These are phyloP conservation scores for Scheffersomyces quercinus DNA, from an alignment of 1,139 yeast species.

Conservation along the genomic window DNA sequence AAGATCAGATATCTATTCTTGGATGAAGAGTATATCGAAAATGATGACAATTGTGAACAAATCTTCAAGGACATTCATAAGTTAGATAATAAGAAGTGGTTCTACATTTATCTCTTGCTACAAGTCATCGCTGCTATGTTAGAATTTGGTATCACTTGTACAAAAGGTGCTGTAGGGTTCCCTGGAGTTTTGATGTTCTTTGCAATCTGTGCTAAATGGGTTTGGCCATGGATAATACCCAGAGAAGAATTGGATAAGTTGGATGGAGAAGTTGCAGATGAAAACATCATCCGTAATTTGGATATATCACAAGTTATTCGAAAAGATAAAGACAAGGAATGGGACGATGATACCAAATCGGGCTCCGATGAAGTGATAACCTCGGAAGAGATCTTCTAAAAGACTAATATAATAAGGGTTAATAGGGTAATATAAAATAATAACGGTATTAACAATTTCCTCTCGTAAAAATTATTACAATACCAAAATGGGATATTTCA, in stretches of 20 bases:
- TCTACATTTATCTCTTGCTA: conserved; percentile 55
- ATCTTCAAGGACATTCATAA: conserved; percentile 33
- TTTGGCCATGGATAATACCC: conserved; percentile 69
- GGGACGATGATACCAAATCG: conserved; percentile 2
- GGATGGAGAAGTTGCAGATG: conserved; percentile 76
- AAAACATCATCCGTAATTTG: conserved; percentile 46
- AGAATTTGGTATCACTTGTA: conserved; percentile 83
- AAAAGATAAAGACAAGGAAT: conserved; percentile 7
- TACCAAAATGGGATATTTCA: too few relatives aligned
- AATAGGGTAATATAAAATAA: too few relatives aligned
- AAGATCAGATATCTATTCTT: conserved; percentile 64
- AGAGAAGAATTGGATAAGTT: conserved; percentile 57
- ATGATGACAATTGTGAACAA: conserved; percentile 38
- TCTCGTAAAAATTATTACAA: too few relatives aligned
- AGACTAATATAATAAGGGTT: too few relatives aligned
- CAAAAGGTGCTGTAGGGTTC: conserved; percentile 91
- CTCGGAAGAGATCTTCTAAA: too few relatives aligned
- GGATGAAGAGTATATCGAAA: conserved; percentile 49
- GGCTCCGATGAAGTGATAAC: too few relatives aligned
- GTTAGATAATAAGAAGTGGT: conserved; percentile 46
- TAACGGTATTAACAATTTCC: too few relatives aligned
- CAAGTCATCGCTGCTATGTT: conserved; percentile 70
- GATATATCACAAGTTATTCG: conserved; percentile 17
- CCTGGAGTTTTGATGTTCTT: conserved; percentile 71
- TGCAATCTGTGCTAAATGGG: conserved; percentile 64